phyloP scores from a whole-genome alignment of 1,284 basidiomycete genomes.

The Cryptococcus sp. region DNA sequence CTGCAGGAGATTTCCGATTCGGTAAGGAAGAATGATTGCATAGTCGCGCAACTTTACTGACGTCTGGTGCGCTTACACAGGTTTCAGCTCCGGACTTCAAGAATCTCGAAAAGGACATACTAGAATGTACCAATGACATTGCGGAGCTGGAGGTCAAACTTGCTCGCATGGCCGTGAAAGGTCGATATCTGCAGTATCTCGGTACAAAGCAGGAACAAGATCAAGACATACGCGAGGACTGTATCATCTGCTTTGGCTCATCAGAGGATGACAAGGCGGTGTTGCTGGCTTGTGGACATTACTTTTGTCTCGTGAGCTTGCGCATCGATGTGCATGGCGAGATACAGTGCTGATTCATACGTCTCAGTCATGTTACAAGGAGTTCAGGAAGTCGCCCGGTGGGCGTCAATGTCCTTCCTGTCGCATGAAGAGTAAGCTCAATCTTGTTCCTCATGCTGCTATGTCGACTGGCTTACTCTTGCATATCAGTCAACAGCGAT shows the following conservation, averaged over 20 bases:
- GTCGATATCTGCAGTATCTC: slow-evolving; percentile 41
- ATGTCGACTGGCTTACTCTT: too few relatives aligned
- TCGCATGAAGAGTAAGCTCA: slow-evolving; percentile 30
- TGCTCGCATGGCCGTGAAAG: slow-evolving; percentile 32
- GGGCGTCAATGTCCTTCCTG: slow-evolving; percentile 43
- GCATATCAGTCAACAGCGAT: slow-evolving; percentile 59
- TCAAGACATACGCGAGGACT: slow-evolving; percentile 40
- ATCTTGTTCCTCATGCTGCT: too few relatives aligned
- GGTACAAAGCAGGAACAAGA: slow-evolving; percentile 25
- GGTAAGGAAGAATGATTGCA: slow-evolving; percentile 12
- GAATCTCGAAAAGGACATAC: slow-evolving; percentile 26
- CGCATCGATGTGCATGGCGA: neutral
- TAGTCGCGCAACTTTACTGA: neutral
- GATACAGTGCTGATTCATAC: slow-evolving; percentile 5
- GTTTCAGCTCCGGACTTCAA: slow-evolving; percentile 29
- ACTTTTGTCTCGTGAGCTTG: slow-evolving; percentile 41
- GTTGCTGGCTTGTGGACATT: slow-evolving; percentile 45
- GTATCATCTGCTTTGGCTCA: slow-evolving; percentile 48
- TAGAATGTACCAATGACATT: slow-evolving; percentile 15
- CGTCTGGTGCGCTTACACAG: neutral
- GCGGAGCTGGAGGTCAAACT: slow-evolving; percentile 29
- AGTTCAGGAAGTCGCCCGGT: slow-evolving; percentile 28
- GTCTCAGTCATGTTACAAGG: slow-evolving; percentile 40
- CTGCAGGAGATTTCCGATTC: slow-evolving; percentile 52
- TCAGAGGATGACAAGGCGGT: slow-evolving; percentile 41